Evolutionary conservation across 768 basidiomycete species (phyloP).

Genomic region (Leccinum rimulosum): DNA sequence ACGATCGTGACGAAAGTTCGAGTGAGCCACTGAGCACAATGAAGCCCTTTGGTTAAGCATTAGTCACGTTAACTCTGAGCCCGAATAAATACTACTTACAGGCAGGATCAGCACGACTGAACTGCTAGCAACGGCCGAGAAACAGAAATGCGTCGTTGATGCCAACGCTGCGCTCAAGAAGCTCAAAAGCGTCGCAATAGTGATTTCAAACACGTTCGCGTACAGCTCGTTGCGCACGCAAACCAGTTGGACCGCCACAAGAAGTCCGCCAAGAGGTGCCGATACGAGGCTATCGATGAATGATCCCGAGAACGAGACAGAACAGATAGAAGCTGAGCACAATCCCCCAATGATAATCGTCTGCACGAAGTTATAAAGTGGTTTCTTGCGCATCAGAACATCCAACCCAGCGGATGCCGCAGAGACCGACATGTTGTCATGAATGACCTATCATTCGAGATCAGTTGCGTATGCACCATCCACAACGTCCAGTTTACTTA

Average conservation of each 20-base stretch:
- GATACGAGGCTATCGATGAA: slow-evolving; percentile 74
- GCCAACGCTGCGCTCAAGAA: slow-evolving; percentile 77
- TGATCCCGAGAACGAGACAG: slow-evolving; percentile 67
- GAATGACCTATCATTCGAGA: slow-evolving; percentile 58
- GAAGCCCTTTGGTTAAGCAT: slow-evolving; percentile 43
- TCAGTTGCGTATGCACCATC: background rate
- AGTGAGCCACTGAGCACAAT: slow-evolving; percentile 71
- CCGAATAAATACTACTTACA: slow-evolving; percentile 35
- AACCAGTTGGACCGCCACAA: slow-evolving; percentile 70
- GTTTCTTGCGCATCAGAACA: slow-evolving; percentile 63
- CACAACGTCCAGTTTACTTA: slow-evolving; percentile 23
- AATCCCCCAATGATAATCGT: slow-evolving; percentile 71
- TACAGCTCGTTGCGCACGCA: slow-evolving; percentile 76
- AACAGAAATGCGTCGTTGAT: slow-evolving; percentile 68
- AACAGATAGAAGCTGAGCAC: slow-evolving; percentile 74
- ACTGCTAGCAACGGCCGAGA: slow-evolving; percentile 73
- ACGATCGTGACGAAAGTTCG: slow-evolving; percentile 76
- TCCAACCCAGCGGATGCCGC: slow-evolving; percentile 72
- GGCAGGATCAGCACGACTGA: slow-evolving; percentile 81
- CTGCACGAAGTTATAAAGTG: slow-evolving; percentile 59
- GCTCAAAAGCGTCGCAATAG: slow-evolving; percentile 74
- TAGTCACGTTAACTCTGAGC: background rate
- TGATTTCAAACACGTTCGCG: slow-evolving; percentile 80
- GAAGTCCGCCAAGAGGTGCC: slow-evolving; percentile 72
- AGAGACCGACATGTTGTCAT: slow-evolving; percentile 73